A percentile compares a stretch with the other conserved stretches of the same genome.
Conservation (phyloP, 1,284 basidiomycete species). For the Tremellales sp. region DNA sequence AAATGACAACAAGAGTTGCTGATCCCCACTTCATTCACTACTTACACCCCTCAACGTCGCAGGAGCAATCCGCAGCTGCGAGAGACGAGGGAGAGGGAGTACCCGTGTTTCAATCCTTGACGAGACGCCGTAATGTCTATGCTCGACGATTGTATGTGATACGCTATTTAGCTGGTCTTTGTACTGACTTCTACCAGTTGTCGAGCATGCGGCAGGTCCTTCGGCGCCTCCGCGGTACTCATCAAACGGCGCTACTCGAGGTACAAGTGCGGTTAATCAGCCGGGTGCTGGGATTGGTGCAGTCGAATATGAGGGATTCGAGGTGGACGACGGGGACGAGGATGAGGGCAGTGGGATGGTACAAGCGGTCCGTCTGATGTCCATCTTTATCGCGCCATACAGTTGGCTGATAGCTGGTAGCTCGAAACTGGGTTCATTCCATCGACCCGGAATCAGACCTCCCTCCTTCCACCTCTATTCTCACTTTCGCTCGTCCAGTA, state of each 20-base stretch:
- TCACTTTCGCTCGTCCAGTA: constrained; percentile 84
- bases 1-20: no score
- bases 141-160: neutral
- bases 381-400: neutral
- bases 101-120: no score
- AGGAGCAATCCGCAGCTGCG: no score
- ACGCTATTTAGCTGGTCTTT: neutral
- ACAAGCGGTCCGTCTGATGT: constrained; percentile 25
- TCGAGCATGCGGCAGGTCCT: constrained; percentile 68
- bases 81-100: no score
- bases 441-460: constrained; percentile 34
- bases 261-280: constrained; percentile 43
- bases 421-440: constrained; percentile 51
- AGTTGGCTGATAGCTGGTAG: constrained; percentile 23
- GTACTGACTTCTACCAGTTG: constrained; percentile 55
- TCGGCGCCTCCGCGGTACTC: constrained; percentile 39
- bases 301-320: constrained; percentile 81
- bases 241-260: constrained; percentile 15
- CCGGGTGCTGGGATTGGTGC: constrained; percentile 51
- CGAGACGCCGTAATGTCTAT: no score
- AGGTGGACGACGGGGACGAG: constrained; percentile 58
- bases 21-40: no score
- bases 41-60: no score
- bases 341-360: constrained; percentile 30
- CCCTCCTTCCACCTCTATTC: constrained; percentile 63